A percentile compares a stretch with the other conserved stretches of the same genome.
phyloP scores from a whole-genome alignment of 495 filamentous ascomycete genomes.

The Sordaria brevicollis region DNA sequence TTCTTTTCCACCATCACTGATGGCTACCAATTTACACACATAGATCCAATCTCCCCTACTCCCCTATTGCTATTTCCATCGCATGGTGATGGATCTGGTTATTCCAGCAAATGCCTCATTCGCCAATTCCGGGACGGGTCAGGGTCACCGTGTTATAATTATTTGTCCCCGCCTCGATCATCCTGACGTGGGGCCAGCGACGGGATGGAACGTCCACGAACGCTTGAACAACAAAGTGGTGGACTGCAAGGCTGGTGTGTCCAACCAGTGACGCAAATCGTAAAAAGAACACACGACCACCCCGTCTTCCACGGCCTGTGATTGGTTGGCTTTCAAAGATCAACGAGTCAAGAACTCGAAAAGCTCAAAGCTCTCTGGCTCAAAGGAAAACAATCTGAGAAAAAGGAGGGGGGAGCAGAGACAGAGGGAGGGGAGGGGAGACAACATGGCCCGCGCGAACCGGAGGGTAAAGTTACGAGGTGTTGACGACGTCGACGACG shows the following conservation, averaged over 20 bases:
- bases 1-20: neutral
- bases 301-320: neutral
- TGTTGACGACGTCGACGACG: neutral
- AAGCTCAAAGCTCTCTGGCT: neutral
- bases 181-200: neutral
- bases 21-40: neutral
- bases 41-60: neutral
- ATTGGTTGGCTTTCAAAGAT: neutral
- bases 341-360: neutral
- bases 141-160: neutral
- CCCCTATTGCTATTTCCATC: neutral
- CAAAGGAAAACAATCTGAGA: neutral
- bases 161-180: neutral
- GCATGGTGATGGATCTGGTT: neutral
- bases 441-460: neutral
- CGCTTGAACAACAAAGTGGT: neutral
- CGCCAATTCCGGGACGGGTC: neutral
- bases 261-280: conserved; percentile 6
- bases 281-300: neutral
- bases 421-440: neutral
- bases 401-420: neutral
- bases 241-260: conserved; percentile 3
- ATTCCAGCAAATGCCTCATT: neutral
- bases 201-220: neutral
- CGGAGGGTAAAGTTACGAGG: neutral